Evolutionary conservation across 805 yeast species (phyloP).

Genomic region (Candida lessepsii): DNA sequence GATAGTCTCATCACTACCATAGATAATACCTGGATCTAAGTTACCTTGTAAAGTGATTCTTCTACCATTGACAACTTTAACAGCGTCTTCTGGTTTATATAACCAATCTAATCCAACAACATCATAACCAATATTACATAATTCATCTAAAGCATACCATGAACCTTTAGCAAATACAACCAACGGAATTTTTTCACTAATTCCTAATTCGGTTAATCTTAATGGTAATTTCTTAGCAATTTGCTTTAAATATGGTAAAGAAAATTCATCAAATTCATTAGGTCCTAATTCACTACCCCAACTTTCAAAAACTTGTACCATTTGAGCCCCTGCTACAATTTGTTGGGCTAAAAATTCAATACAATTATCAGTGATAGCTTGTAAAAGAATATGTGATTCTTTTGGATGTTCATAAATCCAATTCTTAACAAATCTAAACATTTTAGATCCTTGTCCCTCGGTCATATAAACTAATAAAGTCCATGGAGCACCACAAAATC

Average conservation of each 20-base stretch:
- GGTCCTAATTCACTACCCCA: conserved; percentile 99
- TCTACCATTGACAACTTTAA: conserved; percentile 61
- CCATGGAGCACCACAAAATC: conserved; percentile 99
- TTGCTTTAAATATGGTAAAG: conserved; percentile 82
- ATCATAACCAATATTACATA: conserved; percentile 79
- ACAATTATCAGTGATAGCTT: conserved; percentile 81
- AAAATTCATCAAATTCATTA: conserved; percentile 79
- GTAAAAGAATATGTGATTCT: conserved; percentile 67
- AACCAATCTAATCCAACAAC: conserved; percentile 93
- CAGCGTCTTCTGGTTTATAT: conserved; percentile 82
- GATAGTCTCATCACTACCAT: conserved; percentile 83
- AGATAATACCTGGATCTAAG: conserved; percentile 91
- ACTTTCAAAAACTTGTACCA: conserved; percentile 93
- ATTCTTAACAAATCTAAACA: conserved; percentile 86
- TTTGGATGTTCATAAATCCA: conserved; percentile 85
- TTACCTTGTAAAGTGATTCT: conserved; percentile 92
- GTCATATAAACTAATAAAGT: conserved; percentile 94
- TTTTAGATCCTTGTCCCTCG: conserved; percentile 93
- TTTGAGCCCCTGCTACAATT: conserved; percentile 97
- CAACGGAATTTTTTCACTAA: conserved; percentile 72
- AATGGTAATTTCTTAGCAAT: conserved; percentile 67
- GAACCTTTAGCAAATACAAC: conserved; percentile 95
- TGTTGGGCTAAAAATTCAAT: conserved; percentile 91
- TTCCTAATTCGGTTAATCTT: conserved; percentile 69
- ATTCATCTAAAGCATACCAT: conserved; percentile 89